These are phyloP conservation scores for Tetraselmis chui DNA, from an alignment of 139 green algal genomes.

Conservation along the genomic window DNA sequence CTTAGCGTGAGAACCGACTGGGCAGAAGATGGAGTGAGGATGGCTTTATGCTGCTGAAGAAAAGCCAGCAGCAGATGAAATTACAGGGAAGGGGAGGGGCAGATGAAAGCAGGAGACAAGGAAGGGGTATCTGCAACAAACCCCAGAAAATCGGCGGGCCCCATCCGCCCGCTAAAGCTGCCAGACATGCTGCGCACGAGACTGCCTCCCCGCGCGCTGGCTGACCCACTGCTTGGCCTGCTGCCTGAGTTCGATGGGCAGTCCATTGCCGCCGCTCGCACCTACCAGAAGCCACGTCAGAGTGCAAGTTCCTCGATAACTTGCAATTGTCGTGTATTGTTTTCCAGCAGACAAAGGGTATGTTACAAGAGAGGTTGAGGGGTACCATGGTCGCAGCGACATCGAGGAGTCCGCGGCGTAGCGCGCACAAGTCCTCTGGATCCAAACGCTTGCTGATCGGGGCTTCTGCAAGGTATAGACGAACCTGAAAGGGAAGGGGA, in stretches of 20 bases:
- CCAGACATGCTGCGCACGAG: not conserved
- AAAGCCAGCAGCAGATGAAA: too few species aligned
- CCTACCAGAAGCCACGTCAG: not conserved
- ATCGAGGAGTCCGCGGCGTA: slow-evolving; percentile 17
- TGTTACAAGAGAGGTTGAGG: not conserved
- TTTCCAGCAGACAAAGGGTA: not conserved
- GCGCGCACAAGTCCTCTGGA: slow-evolving; percentile 5
- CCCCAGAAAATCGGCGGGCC: not conserved
- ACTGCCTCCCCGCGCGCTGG: not conserved
- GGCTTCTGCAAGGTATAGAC: not conserved
- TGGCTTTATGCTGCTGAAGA: too few species aligned
- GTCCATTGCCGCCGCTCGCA: not conserved
- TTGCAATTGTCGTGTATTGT: not conserved
- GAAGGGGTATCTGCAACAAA: too few species aligned
- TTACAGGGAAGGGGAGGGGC: too few species aligned
- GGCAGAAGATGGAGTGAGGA: too few species aligned
- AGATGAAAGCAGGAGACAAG: too few species aligned
- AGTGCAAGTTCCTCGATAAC: not conserved
- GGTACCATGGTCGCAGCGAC: slow-evolving; percentile 8
- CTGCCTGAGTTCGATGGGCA: not conserved
- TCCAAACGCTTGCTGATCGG: not conserved
- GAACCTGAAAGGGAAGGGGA: not conserved
- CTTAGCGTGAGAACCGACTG: too few species aligned
- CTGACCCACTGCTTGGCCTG: not conserved
- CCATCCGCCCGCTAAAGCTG: not conserved